These are phyloP conservation scores for Anthostomella pinea DNA, from an alignment of 2,329 filamentous ascomycete species.

Conservation along the genomic window DNA sequence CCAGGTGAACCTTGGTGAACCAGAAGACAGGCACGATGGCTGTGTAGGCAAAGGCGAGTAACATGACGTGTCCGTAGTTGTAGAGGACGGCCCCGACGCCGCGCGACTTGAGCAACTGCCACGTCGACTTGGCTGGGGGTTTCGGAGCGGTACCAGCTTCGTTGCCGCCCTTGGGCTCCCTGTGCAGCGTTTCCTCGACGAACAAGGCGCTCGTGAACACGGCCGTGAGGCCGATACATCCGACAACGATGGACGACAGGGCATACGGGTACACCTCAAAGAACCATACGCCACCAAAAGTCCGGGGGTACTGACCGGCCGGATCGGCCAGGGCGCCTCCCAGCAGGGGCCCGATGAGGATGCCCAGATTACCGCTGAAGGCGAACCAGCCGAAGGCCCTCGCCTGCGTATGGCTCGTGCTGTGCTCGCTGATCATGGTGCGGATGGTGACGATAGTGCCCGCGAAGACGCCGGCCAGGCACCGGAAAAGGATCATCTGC, in stretches of 20 bases:
- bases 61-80: constrained; percentile 62
- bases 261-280: constrained; percentile 65
- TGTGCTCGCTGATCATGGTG: constrained; percentile 74
- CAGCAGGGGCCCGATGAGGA: constrained; percentile 68
- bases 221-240: constrained; percentile 50
- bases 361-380: constrained; percentile 70
- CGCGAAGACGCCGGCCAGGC: constrained; percentile 69
- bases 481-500: constrained; percentile 74
- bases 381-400: constrained; percentile 74
- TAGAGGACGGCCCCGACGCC: constrained; percentile 65
- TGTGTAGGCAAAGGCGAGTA: constrained; percentile 70
- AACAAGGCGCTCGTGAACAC: constrained; percentile 53
- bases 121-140: constrained; percentile 39
- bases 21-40: constrained; percentile 67
- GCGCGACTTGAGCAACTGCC: constrained; percentile 57
- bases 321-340: constrained; percentile 70
- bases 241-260: constrained; percentile 59
- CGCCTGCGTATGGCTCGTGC: constrained; percentile 67
- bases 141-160: constrained; percentile 19
- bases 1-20: constrained; percentile 59
- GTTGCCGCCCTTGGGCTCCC: constrained; percentile 7
- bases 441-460: constrained; percentile 72
- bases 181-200: constrained; percentile 59
- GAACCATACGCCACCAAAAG: constrained; percentile 56
- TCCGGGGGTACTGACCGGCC: constrained; percentile 55